Evolutionary conservation across 78 protist species (phyloP).

Genomic region (Chrysochromulina parva): DNA sequence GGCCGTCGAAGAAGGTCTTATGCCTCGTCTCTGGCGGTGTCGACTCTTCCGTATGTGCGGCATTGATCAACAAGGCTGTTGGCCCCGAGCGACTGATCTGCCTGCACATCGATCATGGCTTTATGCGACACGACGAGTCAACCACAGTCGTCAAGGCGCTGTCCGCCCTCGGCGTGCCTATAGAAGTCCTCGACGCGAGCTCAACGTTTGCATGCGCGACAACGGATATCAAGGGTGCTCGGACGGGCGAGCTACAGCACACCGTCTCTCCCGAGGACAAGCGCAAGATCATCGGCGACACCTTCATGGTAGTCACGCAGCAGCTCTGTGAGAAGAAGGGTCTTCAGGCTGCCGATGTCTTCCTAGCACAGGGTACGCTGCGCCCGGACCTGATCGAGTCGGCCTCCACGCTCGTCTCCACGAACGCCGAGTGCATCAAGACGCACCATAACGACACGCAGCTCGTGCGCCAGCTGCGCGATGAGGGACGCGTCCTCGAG

Average conservation of each 20-base stretch:
- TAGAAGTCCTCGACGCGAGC: slow-evolving; percentile 44
- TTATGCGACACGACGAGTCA: slow-evolving; percentile 82
- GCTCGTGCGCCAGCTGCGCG: slow-evolving; percentile 80
- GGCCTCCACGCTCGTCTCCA: slow-evolving; percentile 64
- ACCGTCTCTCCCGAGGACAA: slow-evolving; percentile 80
- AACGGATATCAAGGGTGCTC: neutral
- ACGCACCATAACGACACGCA: slow-evolving; percentile 95
- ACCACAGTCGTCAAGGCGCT: slow-evolving; percentile 58
- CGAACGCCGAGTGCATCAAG: slow-evolving; percentile 88
- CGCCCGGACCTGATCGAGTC: slow-evolving; percentile 95
- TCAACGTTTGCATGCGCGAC: neutral
- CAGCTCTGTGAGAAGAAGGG: neutral
- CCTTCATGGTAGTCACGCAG: slow-evolving; percentile 76
- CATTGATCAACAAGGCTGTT: slow-evolving; percentile 85
- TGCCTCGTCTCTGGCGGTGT: slow-evolving; percentile 94
- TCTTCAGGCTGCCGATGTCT: slow-evolving; percentile 16
- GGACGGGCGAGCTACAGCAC: neutral
- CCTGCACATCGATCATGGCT: slow-evolving; percentile 89
- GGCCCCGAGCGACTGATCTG: slow-evolving; percentile 69
- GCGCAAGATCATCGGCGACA: slow-evolving; percentile 95
- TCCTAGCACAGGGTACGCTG: slow-evolving; percentile 65
- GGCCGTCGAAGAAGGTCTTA: slow-evolving; percentile 58
- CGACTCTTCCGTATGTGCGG: slow-evolving; percentile 92
- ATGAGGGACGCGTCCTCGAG: slow-evolving; percentile 17
- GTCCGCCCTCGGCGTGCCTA: slow-evolving; percentile 38